phyloP scores from a whole-genome alignment of 805 yeast species.

The Suhomyces sp. region DNA sequence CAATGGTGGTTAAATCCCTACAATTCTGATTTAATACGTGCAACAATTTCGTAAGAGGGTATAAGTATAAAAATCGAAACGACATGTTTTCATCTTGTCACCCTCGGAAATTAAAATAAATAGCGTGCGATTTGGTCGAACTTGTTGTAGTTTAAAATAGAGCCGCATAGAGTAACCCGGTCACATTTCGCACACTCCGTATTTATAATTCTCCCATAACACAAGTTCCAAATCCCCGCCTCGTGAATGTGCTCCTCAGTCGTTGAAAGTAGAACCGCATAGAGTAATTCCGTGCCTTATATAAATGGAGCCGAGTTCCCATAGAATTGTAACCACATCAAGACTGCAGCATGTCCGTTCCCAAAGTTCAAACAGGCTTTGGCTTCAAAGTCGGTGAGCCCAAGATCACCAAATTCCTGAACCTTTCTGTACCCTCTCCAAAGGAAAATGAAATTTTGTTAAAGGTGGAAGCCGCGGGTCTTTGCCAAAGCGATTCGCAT shows the following conservation, averaged over 20 bases:
- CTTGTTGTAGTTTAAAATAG: no score
- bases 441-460: constrained; percentile 28
- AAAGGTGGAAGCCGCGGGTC: constrained; percentile 42
- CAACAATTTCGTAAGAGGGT: no score
- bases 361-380: constrained; percentile 26
- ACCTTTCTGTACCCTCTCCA: constrained; percentile 32
- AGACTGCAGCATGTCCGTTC: constrained; percentile 13
- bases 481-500: constrained; percentile 45
- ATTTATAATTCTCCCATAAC: not conserved
- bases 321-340: not conserved
- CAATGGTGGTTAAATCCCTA: no score
- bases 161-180: no score
- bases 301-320: not conserved
- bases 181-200: not conserved
- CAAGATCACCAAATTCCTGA: constrained; percentile 23
- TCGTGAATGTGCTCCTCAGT: not conserved
- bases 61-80: no score
- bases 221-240: not conserved
- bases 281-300: not conserved
- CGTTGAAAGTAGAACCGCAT: not conserved
- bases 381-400: constrained; percentile 31
- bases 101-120: no score
- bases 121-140: no score
- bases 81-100: no score
- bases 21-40: no score